Evolutionary conservation across 495 filamentous ascomycete species (phyloP), one percentile per base, ranked within the genome.

Genomic region (Tuber borchii): DNA sequence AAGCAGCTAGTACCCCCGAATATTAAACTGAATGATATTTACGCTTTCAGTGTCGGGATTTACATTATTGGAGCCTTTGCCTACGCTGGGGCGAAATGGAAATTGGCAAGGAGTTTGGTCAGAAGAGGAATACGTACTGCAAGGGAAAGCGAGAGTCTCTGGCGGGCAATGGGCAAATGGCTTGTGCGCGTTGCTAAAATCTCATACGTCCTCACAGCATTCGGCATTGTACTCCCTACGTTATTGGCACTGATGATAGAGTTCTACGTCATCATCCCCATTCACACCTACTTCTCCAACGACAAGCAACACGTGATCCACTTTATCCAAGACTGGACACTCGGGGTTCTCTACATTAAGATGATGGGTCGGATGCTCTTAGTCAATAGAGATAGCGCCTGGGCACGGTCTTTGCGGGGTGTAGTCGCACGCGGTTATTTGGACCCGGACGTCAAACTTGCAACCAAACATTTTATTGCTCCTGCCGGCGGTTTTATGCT

Each of bases 341-440:
- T 98, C 4, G 96, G 96, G 14, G 89, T 98, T 31, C 87, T 99
- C 44, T 97, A 97, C 84, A 88, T 97, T 71, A 95, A 97, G 75
- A 89, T 97, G 84, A 89, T 89, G n/a, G 87, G 88, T 51, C 91
- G 92, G 51, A 87, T 93, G 69, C 86, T 92, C 70, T 87, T 88
- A 80, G 86, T 87, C 56, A 84, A 90, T 70, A 86, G 84, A 74
- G 86, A 87, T 20, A 92, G 92, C 26, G 90, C 92, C 31, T 88
- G 91, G 1, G 92, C 93, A 0, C 87, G 88, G 70, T 91, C 92
- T 2, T 87, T 97, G 39, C 88, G 90, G 39, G 90, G 90, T 44
- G 90, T 97, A 51, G 88, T 94, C 70, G 90, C 89, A 12, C 86
- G 91, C 43, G 93, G 94, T 3, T 97, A 92, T 89, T 84, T 94